Percentiles rank a stretch among this genome's conserved stretches.
These are phyloP conservation scores for Rubia yunnanensis DNA, from an alignment of 257 asterid genomes.

Conservation along the genomic window DNA sequence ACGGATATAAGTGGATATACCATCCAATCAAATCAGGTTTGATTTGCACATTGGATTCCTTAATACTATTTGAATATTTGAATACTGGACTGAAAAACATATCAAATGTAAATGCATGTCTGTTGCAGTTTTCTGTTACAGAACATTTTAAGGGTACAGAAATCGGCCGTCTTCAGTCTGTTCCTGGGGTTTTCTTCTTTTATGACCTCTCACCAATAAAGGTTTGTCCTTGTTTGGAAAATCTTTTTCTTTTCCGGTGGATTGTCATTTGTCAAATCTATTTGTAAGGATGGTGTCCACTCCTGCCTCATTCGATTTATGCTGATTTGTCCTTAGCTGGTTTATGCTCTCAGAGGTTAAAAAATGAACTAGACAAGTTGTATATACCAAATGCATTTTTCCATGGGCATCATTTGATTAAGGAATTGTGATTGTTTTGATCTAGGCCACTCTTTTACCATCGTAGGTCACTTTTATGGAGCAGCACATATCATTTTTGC, in stretches of 20 bases:
- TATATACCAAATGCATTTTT: neutral
- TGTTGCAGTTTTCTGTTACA: slow-evolving; percentile 87
- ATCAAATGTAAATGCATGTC: slow-evolving; percentile 18
- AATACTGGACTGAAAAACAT: slow-evolving; percentile 9
- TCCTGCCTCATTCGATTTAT: too few relatives aligned
- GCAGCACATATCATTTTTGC: slow-evolving; percentile 72
- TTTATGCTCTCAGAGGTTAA: neutral
- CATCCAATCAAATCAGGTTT: slow-evolving; percentile 93
- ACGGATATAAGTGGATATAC: slow-evolving; percentile 65
- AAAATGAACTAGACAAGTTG: neutral
- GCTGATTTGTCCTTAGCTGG: too few relatives aligned
- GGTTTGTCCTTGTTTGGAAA: slow-evolving; percentile 30
- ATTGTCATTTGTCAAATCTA: neutral
- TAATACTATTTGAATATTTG: neutral
- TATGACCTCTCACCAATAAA: slow-evolving; percentile 96
- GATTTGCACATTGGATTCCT: neutral
- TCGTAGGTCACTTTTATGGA: slow-evolving; percentile 78
- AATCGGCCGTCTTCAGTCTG: slow-evolving; percentile 51
- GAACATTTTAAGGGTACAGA: slow-evolving; percentile 81
- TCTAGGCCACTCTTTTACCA: slow-evolving; percentile 7
- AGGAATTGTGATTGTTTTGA: neutral
- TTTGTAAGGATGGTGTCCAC: neutral
- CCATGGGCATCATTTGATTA: neutral
- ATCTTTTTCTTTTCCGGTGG: neutral
- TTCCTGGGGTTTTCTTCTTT: slow-evolving; percentile 90